Conservation (phyloP, 2,329 filamentous ascomycete genomes). For the Alternaria metachromatica region DNA sequence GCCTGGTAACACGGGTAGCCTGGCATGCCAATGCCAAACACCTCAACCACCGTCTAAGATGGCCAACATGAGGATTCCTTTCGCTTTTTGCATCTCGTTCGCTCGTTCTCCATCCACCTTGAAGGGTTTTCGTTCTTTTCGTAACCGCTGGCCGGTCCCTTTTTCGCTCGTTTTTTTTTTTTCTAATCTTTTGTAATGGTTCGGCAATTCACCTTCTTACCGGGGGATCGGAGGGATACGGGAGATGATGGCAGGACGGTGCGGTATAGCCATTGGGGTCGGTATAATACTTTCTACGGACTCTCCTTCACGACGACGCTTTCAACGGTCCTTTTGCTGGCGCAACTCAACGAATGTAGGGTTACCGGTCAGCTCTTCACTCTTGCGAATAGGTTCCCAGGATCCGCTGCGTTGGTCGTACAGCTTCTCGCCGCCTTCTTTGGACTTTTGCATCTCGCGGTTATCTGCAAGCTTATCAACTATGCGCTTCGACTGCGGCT, state of each 20-base stretch:
- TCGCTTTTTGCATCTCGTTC: not conserved
- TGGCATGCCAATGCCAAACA: conserved; percentile 11
- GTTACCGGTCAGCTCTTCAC: conserved; percentile 27
- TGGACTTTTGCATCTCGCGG: conserved; percentile 36
- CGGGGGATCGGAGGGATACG: conserved; percentile 16
- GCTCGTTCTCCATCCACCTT: conserved; percentile 4
- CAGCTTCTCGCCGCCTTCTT: conserved; percentile 37
- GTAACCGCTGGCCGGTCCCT: conserved; percentile 23
- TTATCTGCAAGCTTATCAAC: conserved; percentile 38
- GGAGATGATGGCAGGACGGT: conserved; percentile 20
- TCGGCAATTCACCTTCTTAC: conserved; percentile 27
- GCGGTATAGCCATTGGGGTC: conserved; percentile 31
- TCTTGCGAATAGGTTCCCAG: conserved; percentile 29
- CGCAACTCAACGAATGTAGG: conserved; percentile 29
- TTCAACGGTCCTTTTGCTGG: conserved; percentile 22
- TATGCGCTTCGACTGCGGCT: conserved; percentile 35
- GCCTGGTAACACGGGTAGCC: conserved; percentile 9
- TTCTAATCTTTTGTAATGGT: conserved; percentile 24
- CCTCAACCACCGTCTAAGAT: not conserved
- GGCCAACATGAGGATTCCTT: not conserved
- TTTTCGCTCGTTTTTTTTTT: not conserved
- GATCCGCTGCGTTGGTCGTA: conserved; percentile 31
- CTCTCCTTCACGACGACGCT: conserved; percentile 33
- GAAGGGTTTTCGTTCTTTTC: conserved; percentile 12
- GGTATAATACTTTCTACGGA: conserved; percentile 38